Evolutionary conservation across 768 basidiomycete species (phyloP), one percentile per base, ranked within the genome.

Genomic region (Rhizopogon sp.): DNA sequence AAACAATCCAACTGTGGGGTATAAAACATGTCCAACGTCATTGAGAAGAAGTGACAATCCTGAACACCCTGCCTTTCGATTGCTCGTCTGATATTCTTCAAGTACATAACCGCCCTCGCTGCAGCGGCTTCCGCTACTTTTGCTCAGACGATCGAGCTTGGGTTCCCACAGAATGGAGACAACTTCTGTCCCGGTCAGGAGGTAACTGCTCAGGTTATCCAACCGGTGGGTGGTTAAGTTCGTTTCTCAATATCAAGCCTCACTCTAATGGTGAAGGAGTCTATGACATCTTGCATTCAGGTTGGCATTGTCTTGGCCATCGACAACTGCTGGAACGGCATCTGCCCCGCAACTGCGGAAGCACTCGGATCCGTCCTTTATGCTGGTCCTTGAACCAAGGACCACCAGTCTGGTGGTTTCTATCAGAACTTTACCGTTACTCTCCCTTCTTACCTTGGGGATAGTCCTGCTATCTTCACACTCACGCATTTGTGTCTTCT

Each of bases 251-350:
- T 22, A 16, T 31, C 5, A 29, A 20, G 28, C 39, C 33, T 39
- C 13, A 50, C 14, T 13, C 33, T 5, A 7, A 9, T 28, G 14
- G 5, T 53, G 6, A n/a, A 70, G 68, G 17, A 0, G 29, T 69
- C 67, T 20, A 29, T 62, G 1, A 53, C 39, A 13, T 45, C 44
- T 6, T 61, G 61, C 46, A 58, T 57, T 46, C 66, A 70, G 45
- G 65, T 70, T n/a, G 67, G 68, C 39, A 70, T 69, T 16, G 68
- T 68, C 14, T 66, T 69, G 9, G 58, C 64, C 3, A 58, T 69
- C 5, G 39, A 17, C 25, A 54, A 3, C 31, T 69, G 67, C 53
- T 17, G 14, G 40, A 60, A 62, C 7, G 64, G 61, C 0, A 52
- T 50, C 7, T 68, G 67, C 52, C 68, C 68, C 1, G 49, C 58